Percentiles rank a stretch among this genome's conserved stretches.
These are phyloP conservation scores for Russula sp. DNA, from an alignment of 768 basidiomycete genomes.

Conservation along the genomic window DNA sequence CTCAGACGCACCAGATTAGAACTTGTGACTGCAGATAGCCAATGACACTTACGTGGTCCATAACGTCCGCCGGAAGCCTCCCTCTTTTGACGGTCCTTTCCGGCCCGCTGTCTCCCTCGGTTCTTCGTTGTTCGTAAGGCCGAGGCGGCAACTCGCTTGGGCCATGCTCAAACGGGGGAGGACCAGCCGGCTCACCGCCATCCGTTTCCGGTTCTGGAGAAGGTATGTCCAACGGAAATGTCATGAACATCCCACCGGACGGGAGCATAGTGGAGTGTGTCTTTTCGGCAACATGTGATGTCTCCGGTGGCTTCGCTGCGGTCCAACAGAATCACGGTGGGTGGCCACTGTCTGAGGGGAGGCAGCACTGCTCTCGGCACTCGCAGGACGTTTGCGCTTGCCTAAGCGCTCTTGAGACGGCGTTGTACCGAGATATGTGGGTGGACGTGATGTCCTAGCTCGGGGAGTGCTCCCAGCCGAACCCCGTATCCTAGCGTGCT, in stretches of 20 bases:
- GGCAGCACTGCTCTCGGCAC: constrained; percentile 13
- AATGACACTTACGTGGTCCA: constrained; percentile 22
- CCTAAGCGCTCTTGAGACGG: constrained; percentile 14
- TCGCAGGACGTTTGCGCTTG: constrained; percentile 22
- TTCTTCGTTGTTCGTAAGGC: constrained; percentile 12
- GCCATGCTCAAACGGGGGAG: constrained; percentile 28
- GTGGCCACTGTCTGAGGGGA: constrained; percentile 8
- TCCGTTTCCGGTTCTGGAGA: constrained; percentile 25
- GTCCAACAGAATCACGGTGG: constrained; percentile 21
- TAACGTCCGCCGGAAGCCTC: constrained; percentile 24
- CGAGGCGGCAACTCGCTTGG: constrained; percentile 27
- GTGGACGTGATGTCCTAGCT: constrained; percentile 7
- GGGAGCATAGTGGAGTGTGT: constrained; percentile 29
- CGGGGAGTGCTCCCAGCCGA: constrained; percentile 1
- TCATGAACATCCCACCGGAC: constrained; percentile 30
- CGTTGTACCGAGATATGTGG: not conserved
- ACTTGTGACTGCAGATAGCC: not conserved
- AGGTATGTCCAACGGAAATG: constrained; percentile 27
- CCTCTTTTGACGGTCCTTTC: constrained; percentile 23
- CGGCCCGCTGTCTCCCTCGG: constrained; percentile 12
- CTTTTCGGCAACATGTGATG: constrained; percentile 28
- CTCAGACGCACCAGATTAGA: constrained; percentile 2
- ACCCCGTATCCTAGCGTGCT: constrained; percentile 10
- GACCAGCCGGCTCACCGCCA: constrained; percentile 11
- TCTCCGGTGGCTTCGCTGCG: constrained; percentile 23